Conservation (phyloP, 805 yeast species). For the Starmerella lactis-condensi region DNA sequence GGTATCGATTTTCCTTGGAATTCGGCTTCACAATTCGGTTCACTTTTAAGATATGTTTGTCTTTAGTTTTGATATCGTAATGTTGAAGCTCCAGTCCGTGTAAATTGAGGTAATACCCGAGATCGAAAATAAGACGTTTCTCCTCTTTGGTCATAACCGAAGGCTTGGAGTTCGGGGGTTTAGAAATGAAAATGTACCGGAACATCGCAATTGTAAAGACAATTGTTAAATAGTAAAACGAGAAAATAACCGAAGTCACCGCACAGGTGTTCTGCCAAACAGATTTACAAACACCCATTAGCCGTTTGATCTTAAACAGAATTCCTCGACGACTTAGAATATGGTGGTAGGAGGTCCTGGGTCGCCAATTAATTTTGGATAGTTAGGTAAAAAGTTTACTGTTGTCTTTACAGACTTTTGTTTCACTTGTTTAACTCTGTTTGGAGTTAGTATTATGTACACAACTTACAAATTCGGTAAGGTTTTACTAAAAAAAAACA, state of each 20-base stretch:
- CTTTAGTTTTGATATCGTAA: constrained; percentile 48
- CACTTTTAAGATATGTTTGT: constrained; percentile 56
- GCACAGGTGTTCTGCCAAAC: constrained; percentile 3
- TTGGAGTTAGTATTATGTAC: no score
- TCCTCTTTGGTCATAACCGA: constrained; percentile 22
- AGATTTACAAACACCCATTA: background rate
- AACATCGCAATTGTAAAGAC: constrained; percentile 17
- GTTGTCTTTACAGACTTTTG: no score
- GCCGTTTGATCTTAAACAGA: no score
- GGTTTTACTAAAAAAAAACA: no score
- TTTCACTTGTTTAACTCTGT: no score
- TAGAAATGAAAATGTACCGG: constrained; percentile 3
- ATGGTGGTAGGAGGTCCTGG: no score
- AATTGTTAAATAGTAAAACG: constrained; percentile 13
- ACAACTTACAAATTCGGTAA: no score
- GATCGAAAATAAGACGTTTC: constrained; percentile 30
- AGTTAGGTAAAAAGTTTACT: no score
- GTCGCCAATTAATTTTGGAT: no score
- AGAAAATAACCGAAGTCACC: constrained; percentile 16
- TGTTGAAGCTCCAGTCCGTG: constrained; percentile 42
- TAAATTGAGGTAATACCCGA: constrained; percentile 49
- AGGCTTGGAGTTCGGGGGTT: constrained; percentile 6
- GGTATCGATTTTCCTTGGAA: constrained; percentile 29
- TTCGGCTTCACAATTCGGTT: constrained; percentile 32
- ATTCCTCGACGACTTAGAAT: no score